Percentiles rank a stretch among this genome's conserved stretches.
Conservation (phyloP, 2,329 filamentous ascomycete genomes). For the Dothidotthia symphoricarpi region DNA sequence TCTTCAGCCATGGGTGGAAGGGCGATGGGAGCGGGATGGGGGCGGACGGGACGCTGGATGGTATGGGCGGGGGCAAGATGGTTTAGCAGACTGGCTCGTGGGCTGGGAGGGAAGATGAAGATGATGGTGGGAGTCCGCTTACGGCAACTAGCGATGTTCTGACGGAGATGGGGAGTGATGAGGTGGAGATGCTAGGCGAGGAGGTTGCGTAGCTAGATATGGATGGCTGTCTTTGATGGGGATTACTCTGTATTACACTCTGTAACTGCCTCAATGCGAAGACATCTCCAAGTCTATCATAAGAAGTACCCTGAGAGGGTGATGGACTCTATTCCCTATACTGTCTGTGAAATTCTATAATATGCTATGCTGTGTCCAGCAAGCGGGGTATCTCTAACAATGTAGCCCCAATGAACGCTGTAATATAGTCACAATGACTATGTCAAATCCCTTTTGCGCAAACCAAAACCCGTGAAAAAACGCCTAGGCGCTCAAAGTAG, state of each 20-base stretch:
- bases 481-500: no score
- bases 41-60: conserved; percentile 26
- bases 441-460: no score
- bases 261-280: no score
- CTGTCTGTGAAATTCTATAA: no score
- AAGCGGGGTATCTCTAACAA: conserved; percentile 14
- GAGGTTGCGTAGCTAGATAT: neutral
- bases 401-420: conserved; percentile 5
- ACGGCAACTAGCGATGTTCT: neutral
- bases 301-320: no score
- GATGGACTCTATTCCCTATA: no score
- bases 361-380: conserved; percentile 9
- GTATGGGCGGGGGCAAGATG: conserved; percentile 14
- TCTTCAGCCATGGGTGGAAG: conserved; percentile 55
- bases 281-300: no score
- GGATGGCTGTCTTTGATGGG: conserved; percentile 6
- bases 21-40: conserved; percentile 36
- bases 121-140: conserved; percentile 1
- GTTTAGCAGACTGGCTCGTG: conserved; percentile 8
- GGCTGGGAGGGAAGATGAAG: no score
- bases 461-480: no score
- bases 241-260: no score
- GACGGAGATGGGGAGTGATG: neutral
- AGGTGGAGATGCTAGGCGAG: no score
- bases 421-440: no score